phyloP scores from a whole-genome alignment of 495 filamentous ascomycete species.

The Pyrenopolyporus hunteri region DNA sequence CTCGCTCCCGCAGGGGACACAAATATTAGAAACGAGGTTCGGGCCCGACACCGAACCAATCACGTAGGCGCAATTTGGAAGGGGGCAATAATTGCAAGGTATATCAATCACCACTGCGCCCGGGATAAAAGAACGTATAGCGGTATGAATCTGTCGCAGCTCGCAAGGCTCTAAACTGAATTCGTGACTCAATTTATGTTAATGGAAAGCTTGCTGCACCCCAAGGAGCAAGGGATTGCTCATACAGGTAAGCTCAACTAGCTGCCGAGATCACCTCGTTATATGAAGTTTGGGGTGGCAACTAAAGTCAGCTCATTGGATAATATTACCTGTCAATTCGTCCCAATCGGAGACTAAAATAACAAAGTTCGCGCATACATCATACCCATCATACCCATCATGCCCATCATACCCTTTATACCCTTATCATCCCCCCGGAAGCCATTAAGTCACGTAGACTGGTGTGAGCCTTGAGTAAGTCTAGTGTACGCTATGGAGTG shows the following conservation, averaged over 20 bases:
- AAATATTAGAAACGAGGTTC: not conserved
- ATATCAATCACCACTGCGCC: too few species aligned
- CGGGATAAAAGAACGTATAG: not conserved
- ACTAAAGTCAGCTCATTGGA: not conserved
- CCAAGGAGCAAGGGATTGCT: too few species aligned
- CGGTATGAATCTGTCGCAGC: not conserved
- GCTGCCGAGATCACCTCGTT: not conserved
- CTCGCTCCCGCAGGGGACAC: not conserved
- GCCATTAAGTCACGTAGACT: not conserved
- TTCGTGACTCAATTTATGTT: not conserved
- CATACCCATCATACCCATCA: too few species aligned
- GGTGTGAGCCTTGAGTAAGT: not conserved
- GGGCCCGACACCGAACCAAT: constrained; percentile 12
- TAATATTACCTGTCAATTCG: not conserved
- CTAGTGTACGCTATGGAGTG: not conserved
- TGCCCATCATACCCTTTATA: too few species aligned
- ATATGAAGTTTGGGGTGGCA: constrained; percentile 1
- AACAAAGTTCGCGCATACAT: not conserved
- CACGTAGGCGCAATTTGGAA: not conserved
- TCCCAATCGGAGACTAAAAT: constrained; percentile 4
- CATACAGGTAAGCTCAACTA: not conserved
- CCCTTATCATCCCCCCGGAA: not conserved
- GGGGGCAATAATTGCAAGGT: not conserved
- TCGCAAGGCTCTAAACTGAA: not conserved
- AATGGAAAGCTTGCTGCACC: too few species aligned